Conservation (phyloP, 139 green algal species). For the Limnomonas spitsbergensis region DNA sequence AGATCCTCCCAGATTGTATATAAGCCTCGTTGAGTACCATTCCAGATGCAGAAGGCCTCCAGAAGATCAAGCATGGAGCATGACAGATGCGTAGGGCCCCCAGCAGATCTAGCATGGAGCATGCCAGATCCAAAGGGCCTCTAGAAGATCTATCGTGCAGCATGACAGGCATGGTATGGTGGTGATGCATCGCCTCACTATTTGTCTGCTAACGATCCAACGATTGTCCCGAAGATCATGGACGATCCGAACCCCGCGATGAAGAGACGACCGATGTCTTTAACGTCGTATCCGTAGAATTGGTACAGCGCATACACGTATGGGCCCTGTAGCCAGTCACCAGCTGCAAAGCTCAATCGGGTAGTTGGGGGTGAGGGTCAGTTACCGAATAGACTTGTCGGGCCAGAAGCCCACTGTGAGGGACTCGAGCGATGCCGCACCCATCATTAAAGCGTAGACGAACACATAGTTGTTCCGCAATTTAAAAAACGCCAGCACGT, state of each 20-base stretch:
- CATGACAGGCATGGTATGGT: no score
- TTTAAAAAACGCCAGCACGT: conserved; percentile 25
- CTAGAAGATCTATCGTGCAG: no score
- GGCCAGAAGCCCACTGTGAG: neutral
- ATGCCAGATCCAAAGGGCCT: no score
- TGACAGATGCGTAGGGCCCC: no score
- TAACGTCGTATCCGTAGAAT: conserved; percentile 83
- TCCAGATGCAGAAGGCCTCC: no score
- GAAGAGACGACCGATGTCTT: conserved; percentile 93
- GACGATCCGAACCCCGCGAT: conserved; percentile 96
- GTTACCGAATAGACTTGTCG: neutral
- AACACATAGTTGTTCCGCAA: conserved; percentile 89
- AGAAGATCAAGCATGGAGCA: no score
- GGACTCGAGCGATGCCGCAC: conserved; percentile 32
- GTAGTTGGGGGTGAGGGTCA: neutral
- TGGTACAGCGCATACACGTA: conserved; percentile 98
- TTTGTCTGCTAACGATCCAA: conserved; percentile 89
- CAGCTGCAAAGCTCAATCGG: conserved; percentile 54
- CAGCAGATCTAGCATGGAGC: no score
- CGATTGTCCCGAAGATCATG: conserved; percentile 95
- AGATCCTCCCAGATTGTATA: no score
- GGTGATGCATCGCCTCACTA: conserved; percentile 52
- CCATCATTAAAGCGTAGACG: conserved; percentile 97
- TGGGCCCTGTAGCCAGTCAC: conserved; percentile 96
- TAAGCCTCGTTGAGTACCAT: no score